These are phyloP conservation scores for Zelonia costaricensis DNA, from an alignment of 208 protist genomes.

Conservation along the genomic window DNA sequence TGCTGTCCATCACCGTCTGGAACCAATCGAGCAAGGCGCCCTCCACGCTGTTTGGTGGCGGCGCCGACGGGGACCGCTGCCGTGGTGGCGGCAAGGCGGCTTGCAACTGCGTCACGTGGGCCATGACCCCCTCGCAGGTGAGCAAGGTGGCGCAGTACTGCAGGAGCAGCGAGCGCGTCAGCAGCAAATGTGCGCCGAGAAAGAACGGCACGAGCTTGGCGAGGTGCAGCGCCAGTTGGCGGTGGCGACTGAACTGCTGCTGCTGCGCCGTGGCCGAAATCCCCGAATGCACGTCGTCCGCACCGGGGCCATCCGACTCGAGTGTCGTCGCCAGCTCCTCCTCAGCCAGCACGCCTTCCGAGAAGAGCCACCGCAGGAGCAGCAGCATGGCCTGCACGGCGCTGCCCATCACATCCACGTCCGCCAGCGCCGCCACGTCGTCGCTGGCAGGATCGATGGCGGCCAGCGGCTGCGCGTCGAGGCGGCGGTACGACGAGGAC, in stretches of 20 bases:
- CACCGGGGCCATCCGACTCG: conserved; percentile 5
- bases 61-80: not conserved
- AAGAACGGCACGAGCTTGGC: conserved; percentile 51
- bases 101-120: conserved; percentile 34
- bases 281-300: not conserved
- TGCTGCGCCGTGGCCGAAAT: not conserved
- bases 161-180: conserved; percentile 59
- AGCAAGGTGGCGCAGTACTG: conserved; percentile 51
- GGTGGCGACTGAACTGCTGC: conserved; percentile 16
- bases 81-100: not conserved
- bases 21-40: conserved; percentile 31
- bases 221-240: conserved; percentile 31
- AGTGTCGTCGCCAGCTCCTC: conserved; percentile 35
- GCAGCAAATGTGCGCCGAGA: conserved; percentile 55
- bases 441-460: not conserved
- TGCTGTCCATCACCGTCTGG: conserved; percentile 18
- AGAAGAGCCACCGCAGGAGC: conserved; percentile 49
- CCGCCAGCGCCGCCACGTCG: too few relatives aligned
- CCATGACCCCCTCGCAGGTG: conserved; percentile 33
- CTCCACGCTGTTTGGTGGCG: conserved; percentile 22
- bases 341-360: conserved; percentile 24
- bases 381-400: conserved; percentile 41
- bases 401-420: not conserved
- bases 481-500: too few relatives aligned
- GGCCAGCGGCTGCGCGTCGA: conserved; percentile 8